These are phyloP conservation scores for Suillus ampliporus DNA, from an alignment of 768 basidiomycete species.

Conservation along the genomic window DNA sequence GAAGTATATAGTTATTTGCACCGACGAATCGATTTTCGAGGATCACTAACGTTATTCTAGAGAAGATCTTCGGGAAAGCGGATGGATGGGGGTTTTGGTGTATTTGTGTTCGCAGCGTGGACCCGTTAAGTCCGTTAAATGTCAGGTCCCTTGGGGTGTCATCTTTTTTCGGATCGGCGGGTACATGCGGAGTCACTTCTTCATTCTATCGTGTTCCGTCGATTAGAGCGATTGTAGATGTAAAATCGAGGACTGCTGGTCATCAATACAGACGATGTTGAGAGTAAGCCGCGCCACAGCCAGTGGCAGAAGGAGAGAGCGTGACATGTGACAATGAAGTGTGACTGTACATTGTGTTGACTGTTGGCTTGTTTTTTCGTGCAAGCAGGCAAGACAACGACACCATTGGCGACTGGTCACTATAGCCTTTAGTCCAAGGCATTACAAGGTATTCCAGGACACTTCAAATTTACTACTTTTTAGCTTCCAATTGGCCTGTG, in stretches of 20 bases:
- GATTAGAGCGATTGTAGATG: background rate
- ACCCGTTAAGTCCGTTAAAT: constrained; percentile 25
- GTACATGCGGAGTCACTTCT: constrained; percentile 19
- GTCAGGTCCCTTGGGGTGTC: constrained; percentile 26
- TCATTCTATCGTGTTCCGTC: constrained; percentile 11
- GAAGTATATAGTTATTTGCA: background rate
- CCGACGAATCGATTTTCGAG: constrained; percentile 13
- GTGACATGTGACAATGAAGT: constrained; percentile 37
- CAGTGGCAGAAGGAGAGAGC: constrained; percentile 6
- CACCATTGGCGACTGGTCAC: constrained; percentile 9
- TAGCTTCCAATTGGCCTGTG: background rate
- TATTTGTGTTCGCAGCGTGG: constrained; percentile 17
- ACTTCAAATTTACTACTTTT: background rate
- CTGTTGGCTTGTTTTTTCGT: constrained; percentile 16
- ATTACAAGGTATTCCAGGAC: background rate
- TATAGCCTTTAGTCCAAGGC: background rate
- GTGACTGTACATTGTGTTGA: constrained; percentile 22
- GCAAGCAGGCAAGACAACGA: constrained; percentile 13
- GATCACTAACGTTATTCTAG: constrained; percentile 9
- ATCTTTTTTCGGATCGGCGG: constrained; percentile 25
- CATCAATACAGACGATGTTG: constrained; percentile 14
- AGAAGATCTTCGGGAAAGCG: constrained; percentile 9
- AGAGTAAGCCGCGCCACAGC: constrained; percentile 19
- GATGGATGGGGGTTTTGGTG: constrained; percentile 14
- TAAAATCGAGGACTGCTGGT: constrained; percentile 3